A percentile compares a stretch with the other conserved stretches of the same genome.
Evolutionary conservation across 2,329 filamentous ascomycete species (phyloP).

Genomic region (Pestalotiopsis sp.): DNA sequence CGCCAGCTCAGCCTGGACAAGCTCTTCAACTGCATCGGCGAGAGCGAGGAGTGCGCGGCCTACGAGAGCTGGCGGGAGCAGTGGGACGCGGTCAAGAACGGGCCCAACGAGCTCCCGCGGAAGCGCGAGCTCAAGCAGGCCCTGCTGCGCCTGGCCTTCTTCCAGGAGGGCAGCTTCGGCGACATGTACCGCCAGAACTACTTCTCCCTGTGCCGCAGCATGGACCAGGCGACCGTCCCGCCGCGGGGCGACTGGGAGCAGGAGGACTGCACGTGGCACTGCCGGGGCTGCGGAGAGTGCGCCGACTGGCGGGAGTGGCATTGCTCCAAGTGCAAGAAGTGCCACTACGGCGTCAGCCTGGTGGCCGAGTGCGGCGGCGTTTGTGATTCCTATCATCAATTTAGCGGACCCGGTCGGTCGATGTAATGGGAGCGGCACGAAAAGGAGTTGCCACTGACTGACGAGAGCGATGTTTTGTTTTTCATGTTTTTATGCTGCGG

Average conservation of each 20-base stretch:
- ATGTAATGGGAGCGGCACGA: neutral
- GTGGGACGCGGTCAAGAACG: neutral
- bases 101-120: neutral
- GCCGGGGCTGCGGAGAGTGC: neutral
- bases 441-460: neutral
- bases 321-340: slow-evolving; percentile 3
- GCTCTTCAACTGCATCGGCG: neutral
- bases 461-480: neutral
- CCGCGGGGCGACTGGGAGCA: neutral
- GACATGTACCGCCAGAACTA: neutral
- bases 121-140: neutral
- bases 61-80: neutral
- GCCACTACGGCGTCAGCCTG: neutral
- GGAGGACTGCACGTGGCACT: neutral
- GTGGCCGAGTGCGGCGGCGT: neutral
- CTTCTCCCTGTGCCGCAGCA: neutral
- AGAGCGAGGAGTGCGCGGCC: neutral
- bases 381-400: neutral
- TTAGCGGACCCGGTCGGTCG: neutral
- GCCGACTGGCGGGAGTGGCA: neutral
- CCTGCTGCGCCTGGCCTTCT: neutral
- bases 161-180: neutral
- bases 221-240: neutral
- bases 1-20: neutral
- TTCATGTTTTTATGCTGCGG: neutral